A percentile compares a stretch with the other conserved stretches of the same genome.
These are phyloP conservation scores for Helotiales sp. DNA, from an alignment of 2,329 filamentous ascomycete species.

Conservation along the genomic window DNA sequence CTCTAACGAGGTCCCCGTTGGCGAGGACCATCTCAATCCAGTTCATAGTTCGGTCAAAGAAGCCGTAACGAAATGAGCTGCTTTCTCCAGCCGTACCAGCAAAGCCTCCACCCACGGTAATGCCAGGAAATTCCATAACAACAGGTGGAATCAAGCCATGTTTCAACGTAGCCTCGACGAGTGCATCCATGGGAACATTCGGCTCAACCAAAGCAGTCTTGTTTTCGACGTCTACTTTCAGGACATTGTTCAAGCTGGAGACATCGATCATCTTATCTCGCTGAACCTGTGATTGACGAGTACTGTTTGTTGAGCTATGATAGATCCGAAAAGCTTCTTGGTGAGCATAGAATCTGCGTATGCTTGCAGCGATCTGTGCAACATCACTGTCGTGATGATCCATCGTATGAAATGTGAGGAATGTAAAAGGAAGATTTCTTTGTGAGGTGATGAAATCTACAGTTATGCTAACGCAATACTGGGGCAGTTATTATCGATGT, in stretches of 20 bases:
- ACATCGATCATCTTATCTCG: constrained; percentile 41
- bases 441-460: too few species aligned
- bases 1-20: constrained; percentile 53
- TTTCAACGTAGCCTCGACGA: constrained; percentile 55
- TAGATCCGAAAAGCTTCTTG: constrained; percentile 48
- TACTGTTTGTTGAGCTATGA: constrained; percentile 56
- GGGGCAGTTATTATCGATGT: too few species aligned
- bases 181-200: constrained; percentile 66
- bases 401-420: too few species aligned
- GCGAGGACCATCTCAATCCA: constrained; percentile 63
- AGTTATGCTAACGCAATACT: background rate
- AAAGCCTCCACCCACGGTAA: constrained; percentile 67
- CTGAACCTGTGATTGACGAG: constrained; percentile 37
- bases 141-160: constrained; percentile 60
- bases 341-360: constrained; percentile 22
- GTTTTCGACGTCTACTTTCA: constrained; percentile 42
- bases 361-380: constrained; percentile 16
- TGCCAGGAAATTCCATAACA: constrained; percentile 70
- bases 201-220: constrained; percentile 59
- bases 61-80: constrained; percentile 62
- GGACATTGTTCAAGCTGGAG: constrained; percentile 46
- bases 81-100: constrained; percentile 67
- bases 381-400: constrained; percentile 26
- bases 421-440: too few species aligned
- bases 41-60: constrained; percentile 63